Evolutionary conservation across 1,284 basidiomycete genomes (phyloP), one percentile per base, ranked within the genome.

Genomic region (Hypsizygus ulmarius): DNA sequence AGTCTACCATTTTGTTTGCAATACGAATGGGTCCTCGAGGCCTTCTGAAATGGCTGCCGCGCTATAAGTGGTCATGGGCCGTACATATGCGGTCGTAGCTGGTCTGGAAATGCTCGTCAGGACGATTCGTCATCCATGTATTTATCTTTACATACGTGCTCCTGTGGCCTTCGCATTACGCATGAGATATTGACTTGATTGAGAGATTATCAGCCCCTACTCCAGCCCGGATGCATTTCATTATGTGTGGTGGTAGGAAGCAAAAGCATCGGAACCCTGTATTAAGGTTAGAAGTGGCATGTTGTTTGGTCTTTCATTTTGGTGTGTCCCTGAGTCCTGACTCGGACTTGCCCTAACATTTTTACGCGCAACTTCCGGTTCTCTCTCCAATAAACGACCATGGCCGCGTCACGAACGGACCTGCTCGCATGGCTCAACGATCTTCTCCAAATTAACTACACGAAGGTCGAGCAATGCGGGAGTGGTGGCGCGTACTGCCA

Each of bases 391-490:
- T 44, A 3, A 37, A 45, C 40, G 36, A 41, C 36, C 39, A 47
- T 47, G 29, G 42, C 32, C 12, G 34, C 30, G 15, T 41, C 48
- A 55, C 35, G 52, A 55, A 45, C 47, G 48, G 16, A 99, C 64
- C 79, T 99, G 27, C 65, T 99, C 34, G 77, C 79, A 42, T 99
- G 97, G 53, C 53, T 39, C 52, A 55, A 9, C 47, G 32, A 8
- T 52, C 50, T 7, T 39, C 35, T 8, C 34, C 84, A 88, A 61
- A 72, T 93, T 65, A 90, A 88, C 70, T 94, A 97, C 71, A 93
- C 89, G 27, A 98, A 97, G 70, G 72, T 97, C 53, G 93, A 96
- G 68, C 93, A 98, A 70, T 97, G 92, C 65, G 95, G 95, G 27
- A 82, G 84, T 0, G 93, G 93, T 51, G 89, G 80, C 11, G 90